A percentile compares a stretch with the other conserved stretches of the same genome.
Evolutionary conservation across 208 protist genomes (phyloP).

Genomic region (Acanthamoeba divionensis): DNA sequence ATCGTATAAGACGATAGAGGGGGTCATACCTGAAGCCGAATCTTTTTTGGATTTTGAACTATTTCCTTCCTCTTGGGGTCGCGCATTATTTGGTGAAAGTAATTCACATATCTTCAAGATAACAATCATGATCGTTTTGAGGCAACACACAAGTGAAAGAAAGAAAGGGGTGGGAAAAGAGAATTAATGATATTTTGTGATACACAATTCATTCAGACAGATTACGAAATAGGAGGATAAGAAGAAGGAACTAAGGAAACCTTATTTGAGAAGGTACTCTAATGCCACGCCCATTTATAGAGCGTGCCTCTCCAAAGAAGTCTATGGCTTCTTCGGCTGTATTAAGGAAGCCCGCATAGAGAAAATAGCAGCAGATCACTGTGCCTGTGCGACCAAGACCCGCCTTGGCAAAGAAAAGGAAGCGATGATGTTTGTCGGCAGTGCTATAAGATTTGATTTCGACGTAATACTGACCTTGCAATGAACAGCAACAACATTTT

Average conservation of each 20-base stretch:
- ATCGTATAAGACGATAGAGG: too few species aligned
- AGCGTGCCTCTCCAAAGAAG: background rate
- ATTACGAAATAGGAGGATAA: background rate
- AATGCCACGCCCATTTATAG: background rate
- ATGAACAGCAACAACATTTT: background rate
- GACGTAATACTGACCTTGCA: background rate
- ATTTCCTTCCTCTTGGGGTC: background rate
- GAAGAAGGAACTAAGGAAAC: background rate
- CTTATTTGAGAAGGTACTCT: conserved; percentile 33
- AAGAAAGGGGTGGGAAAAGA: too few species aligned
- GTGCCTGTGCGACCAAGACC: conserved; percentile 25
- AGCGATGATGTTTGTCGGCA: background rate
- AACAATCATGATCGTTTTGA: background rate
- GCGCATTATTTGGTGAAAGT: background rate
- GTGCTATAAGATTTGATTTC: background rate
- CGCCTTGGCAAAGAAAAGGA: background rate
- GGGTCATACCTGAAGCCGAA: background rate
- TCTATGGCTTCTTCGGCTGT: background rate
- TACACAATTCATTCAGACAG: too few species aligned
- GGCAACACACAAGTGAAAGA: too few species aligned
- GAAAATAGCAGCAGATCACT: conserved; percentile 41
- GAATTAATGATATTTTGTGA: too few species aligned
- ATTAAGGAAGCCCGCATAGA: background rate
- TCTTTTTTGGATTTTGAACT: background rate
- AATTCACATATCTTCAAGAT: background rate